Evolutionary conservation across 2,329 filamentous ascomycete species (phyloP), one percentile per base, ranked within the genome.

Genomic region (Juglanconis sp.): DNA sequence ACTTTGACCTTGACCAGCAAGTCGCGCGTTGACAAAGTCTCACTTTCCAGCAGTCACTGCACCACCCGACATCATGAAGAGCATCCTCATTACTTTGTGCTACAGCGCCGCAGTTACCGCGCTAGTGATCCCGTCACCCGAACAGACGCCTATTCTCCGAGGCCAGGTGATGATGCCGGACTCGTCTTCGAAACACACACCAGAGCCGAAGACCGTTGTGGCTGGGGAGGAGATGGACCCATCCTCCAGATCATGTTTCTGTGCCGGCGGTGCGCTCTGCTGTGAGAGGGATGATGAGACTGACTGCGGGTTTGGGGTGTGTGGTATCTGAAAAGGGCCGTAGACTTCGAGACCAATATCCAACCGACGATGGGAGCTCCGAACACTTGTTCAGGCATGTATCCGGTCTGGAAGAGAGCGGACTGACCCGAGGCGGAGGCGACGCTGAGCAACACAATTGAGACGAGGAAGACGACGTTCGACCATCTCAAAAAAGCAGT

Each of bases 251-350:
- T 57, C 63, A 2, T 65, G 64, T 44, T 65, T 65, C 53, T 65
- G 64, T 31, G 48, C 62, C 3, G 62, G 64, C 17, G 62, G 64
- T 31, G 62, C 64, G 30, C 52, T 64, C 11, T 65, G 62, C 34
- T 65, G 64, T 30, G 57, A 59, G 11, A 53, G 35, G 34, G 32
- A 31, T 13, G 56, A 35, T n/a, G 47, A 49, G n/a, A 42, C 54
- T 1, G 52, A 62, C 47, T 61, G 61, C 30, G 55, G 52, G 31
- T 57, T 53, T 42, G 62, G 63, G 4, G 34, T 58, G 4, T 73
- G 71, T 48, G 67, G 71, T 4, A 62, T 72, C 32, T 70, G 64
- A 65, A 34, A 5, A 44, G 40, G 15, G 35, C 44, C 10, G 24
- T 47, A 5, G 15, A 7, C 5, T 24, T 24, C 5, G 15, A 47